Evolutionary conservation across 139 green algal species (phyloP).

Genomic region (Volvox africanus): DNA sequence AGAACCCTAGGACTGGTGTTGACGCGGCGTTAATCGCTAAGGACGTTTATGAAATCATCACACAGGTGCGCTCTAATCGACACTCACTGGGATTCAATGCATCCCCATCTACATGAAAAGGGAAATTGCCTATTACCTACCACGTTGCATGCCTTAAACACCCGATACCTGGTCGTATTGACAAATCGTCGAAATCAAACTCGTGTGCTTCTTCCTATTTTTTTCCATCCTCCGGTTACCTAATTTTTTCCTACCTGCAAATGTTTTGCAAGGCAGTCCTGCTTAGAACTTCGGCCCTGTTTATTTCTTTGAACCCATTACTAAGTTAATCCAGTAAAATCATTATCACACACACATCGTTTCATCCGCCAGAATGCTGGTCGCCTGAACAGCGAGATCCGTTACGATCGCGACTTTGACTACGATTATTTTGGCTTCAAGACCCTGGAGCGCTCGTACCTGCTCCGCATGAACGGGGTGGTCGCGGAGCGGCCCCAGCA

Average conservation of each 20-base stretch:
- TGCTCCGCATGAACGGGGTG: slow-evolving; percentile 95
- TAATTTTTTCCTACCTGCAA: neutral
- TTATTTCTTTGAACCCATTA: too few relatives aligned
- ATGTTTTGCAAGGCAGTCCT: too few relatives aligned
- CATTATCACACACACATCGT: too few relatives aligned
- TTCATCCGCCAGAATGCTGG: slow-evolving; percentile 84
- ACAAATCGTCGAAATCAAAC: neutral
- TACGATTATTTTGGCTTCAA: slow-evolving; percentile 99
- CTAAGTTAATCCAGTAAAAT: too few relatives aligned
- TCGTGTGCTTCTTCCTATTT: neutral
- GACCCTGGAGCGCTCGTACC: slow-evolving; percentile 99
- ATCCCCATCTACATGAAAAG: too few relatives aligned
- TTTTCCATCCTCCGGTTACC: neutral
- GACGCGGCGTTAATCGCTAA: slow-evolving; percentile 88
- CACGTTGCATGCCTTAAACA: too few relatives aligned
- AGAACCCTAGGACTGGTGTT: slow-evolving; percentile 93
- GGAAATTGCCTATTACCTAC: too few relatives aligned
- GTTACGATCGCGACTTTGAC: slow-evolving; percentile 99
- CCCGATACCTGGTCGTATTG: neutral
- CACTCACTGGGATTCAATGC: too few relatives aligned
- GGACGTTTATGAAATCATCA: slow-evolving; percentile 94
- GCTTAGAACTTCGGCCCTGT: too few relatives aligned
- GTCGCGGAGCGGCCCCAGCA: slow-evolving; percentile 99
- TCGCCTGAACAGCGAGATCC: slow-evolving; percentile 94
- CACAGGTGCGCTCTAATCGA: slow-evolving; percentile 66